Base-by-base conservation (phyloP, 2,329 filamentous ascomycete genomes). In the Botryotinia narcissicola region DNA sequence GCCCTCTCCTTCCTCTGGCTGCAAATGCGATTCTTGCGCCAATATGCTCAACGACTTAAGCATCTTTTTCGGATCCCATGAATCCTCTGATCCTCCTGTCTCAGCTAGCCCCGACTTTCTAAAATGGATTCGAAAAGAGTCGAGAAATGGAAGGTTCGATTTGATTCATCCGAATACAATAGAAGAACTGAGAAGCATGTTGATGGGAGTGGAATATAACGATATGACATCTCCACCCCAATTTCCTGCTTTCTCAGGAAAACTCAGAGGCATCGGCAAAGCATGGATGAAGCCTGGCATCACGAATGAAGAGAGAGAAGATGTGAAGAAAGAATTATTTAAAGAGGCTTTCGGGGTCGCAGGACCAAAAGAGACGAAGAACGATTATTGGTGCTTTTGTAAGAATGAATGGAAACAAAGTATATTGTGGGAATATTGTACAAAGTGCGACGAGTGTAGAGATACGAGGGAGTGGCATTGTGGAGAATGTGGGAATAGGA, bases 31-130 rank as follows among this genome's bases (percentile, higher is more conserved):
- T 25, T 57, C 62, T 25, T 72, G 71, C 4, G 51, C 60, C 5
- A 72, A 72, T 25, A 72, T 72, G 62, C 62, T 72, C 14, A 72
- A 72, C 4, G 62, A 68, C 10, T 20, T 72, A n/a, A 22, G 25
- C 35, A 12, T 7, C 25, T 68, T 68, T 29, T 72, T 72, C 29
- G 62, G 71, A 25, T 25, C 25, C 6, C n/a, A 25, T 0, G 42
- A 57, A 42, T 16, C 25, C 54, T 20, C 35, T 2, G 9, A 16
- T 29, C 29, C 10, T 20, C 12, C 18, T 16, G 25, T 69, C 3
- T 5, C 9, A 18, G 71, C 62, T 10, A 68, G 51, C 29, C 40
- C n/a, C 8, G 71, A 72, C 22, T 46, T 72, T 29, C 10, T 72
- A 32, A 68, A 42, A 46, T 72, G 71, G 71, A 72, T 72, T 54